Base-by-base conservation (phyloP, 129 eudicot species). In the Chrysanthemum seticuspe region DNA sequence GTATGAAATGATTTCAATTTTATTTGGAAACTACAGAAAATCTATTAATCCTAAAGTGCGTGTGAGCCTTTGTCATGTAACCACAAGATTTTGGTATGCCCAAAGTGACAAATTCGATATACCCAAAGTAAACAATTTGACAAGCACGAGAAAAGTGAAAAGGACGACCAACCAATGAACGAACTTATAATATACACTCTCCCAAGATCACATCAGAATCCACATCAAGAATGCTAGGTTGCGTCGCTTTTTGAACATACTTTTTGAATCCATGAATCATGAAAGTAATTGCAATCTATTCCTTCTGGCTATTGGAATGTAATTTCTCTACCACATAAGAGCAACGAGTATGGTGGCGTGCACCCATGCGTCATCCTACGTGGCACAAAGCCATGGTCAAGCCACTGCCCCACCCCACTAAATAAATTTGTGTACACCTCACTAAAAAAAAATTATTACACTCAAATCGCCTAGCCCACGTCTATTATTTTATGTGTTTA, bases 121-220 rank as follows among this genome's bases (percentile, higher is more conserved):
- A 21, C 21, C 21, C 21, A 21, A 21, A 21, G 21, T 21, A 21
- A 21, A 21, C 21, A 21, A 21, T 21, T 21, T 21, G 49, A 63
- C 23, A 48, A 62, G 29, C 6, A 25, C 3, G 68, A 5, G 3
- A 4, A 34, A 34, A 34, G 68, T 63, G 68, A 23, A 34, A 10
- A 63, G 31, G 67, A 34, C 49, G 11, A 63, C 11, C 68, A 63
- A 49, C 68, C 68, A 63, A 63, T 62, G 50, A 62, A 34, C 10
- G 21, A 13, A 14, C 56, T 51, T 51, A 1, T 51, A 51, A 51
- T 62, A 31, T 34, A 29, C 11, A 15, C 50, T 51, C 68, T 19
- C 6, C 31, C 50, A 62, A 62, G 16, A 14, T 62, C 49, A 62
- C 68, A 62, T 51, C 56, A 51, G 56, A 51, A 10, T 51, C 56